Evolutionary conservation across 768 basidiomycete genomes (phyloP).

Genomic region (Tricholoma terreum): DNA sequence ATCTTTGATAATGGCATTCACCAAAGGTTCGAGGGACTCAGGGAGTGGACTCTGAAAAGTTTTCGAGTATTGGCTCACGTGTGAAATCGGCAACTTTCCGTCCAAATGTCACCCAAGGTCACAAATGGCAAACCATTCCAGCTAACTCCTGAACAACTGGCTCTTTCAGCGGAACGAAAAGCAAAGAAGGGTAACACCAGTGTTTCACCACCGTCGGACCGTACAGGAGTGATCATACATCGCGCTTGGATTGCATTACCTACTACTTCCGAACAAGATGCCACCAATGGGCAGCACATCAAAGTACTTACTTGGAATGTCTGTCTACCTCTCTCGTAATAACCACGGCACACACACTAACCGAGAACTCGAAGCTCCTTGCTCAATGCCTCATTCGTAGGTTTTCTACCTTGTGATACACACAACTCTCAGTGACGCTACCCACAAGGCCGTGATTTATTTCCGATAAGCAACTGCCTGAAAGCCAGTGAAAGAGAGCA

Average conservation of each 20-base stretch:
- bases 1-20: slow-evolving; percentile 38
- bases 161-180: slow-evolving; percentile 50
- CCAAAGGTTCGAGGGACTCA: not conserved
- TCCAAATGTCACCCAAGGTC: not conserved
- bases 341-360: slow-evolving; percentile 9
- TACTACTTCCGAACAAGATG: slow-evolving; percentile 13
- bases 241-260: slow-evolving; percentile 41
- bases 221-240: slow-evolving; percentile 26
- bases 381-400: slow-evolving; percentile 79
- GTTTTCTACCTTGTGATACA: slow-evolving; percentile 25
- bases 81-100: not conserved
- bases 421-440: not conserved
- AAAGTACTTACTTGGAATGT: slow-evolving; percentile 86
- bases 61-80: not conserved
- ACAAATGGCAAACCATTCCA: slow-evolving; percentile 13
- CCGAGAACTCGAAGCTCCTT: slow-evolving; percentile 48
- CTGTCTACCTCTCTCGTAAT: slow-evolving; percentile 30
- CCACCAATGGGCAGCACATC: slow-evolving; percentile 21
- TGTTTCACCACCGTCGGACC: slow-evolving; percentile 1
- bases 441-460: slow-evolving; percentile 66
- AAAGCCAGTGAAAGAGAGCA: slow-evolving; percentile 70
- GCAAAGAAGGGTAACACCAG: slow-evolving; percentile 31
- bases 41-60: not conserved
- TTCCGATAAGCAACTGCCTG: slow-evolving; percentile 82
- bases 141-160: slow-evolving; percentile 53